A percentile compares a stretch with the other conserved stretches of the same genome.
These are phyloP conservation scores for Trypanosoma caninum DNA, from an alignment of 208 protist species.

Conservation along the genomic window DNA sequence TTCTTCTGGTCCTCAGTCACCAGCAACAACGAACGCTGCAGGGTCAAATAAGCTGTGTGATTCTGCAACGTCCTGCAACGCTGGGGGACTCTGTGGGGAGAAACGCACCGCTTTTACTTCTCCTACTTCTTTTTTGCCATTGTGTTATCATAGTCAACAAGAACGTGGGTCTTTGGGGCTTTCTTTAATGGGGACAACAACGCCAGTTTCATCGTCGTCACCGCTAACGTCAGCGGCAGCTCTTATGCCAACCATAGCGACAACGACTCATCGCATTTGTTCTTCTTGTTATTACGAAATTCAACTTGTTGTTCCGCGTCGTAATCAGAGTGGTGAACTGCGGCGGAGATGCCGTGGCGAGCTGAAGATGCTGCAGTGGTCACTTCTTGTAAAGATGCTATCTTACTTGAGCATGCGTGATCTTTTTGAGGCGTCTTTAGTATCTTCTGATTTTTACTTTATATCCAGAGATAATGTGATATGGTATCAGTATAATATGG, in stretches of 20 bases:
- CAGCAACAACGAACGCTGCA: neutral
- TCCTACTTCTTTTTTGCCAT: too few species aligned
- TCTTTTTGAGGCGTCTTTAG: conserved; percentile 45
- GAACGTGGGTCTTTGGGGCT: too few species aligned
- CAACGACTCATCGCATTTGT: conserved; percentile 37
- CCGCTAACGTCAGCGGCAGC: neutral
- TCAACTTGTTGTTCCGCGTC: conserved; percentile 78
- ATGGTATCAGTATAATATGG: conserved; percentile 87
- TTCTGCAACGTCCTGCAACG: too few species aligned
- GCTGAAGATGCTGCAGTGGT: conserved; percentile 79
- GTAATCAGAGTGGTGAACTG: conserved; percentile 49
- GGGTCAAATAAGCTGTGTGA: neutral
- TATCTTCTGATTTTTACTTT: conserved; percentile 87
- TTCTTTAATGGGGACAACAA: neutral
- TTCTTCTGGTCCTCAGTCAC: neutral
- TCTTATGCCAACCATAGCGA: neutral
- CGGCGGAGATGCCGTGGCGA: conserved; percentile 78
- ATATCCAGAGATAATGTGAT: conserved; percentile 82
- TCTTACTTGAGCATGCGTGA: conserved; percentile 57
- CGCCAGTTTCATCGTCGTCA: neutral
- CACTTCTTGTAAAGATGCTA: conserved; percentile 71
- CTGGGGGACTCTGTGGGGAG: too few species aligned
- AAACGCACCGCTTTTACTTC: too few species aligned
- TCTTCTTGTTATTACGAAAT: conserved; percentile 72
- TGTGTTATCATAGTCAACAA: too few species aligned